These are phyloP conservation scores for Ceraceosorus bombacis DNA, from an alignment of 1,284 basidiomycete genomes.

Conservation along the genomic window DNA sequence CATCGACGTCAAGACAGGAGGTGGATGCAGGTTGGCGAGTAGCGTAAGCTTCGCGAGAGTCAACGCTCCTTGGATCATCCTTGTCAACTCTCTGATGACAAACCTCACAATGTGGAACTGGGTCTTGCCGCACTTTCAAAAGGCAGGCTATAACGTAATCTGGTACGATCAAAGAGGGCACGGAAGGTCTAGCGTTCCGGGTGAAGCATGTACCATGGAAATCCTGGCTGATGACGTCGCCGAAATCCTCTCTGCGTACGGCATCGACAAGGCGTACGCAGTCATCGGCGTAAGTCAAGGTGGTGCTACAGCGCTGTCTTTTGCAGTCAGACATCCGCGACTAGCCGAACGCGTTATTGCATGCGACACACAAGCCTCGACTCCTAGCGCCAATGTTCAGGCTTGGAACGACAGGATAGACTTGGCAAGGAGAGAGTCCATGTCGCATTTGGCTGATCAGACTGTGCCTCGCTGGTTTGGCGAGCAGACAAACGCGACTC, in stretches of 20 bases:
- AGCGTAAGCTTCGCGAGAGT: constrained; percentile 36
- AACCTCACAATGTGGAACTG: constrained; percentile 51
- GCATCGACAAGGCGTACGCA: constrained; percentile 38
- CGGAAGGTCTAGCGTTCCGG: constrained; percentile 45
- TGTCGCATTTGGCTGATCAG: constrained; percentile 47
- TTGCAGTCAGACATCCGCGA: constrained; percentile 47
- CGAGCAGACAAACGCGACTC: constrained; percentile 33
- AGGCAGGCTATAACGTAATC: constrained; percentile 49
- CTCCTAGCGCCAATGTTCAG: constrained; percentile 48
- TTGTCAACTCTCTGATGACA: constrained; percentile 52
- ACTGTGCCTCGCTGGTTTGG: constrained; percentile 51
- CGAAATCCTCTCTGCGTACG: constrained; percentile 45
- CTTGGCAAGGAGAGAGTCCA: constrained; percentile 39
- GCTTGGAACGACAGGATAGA: constrained; percentile 52
- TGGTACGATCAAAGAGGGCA: constrained; percentile 52
- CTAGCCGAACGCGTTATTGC: constrained; percentile 45
- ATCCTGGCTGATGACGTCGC: constrained; percentile 50
- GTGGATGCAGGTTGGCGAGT: constrained; percentile 27
- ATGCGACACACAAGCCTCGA: constrained; percentile 51
- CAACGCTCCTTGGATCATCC: constrained; percentile 47
- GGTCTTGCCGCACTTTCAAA: constrained; percentile 44
- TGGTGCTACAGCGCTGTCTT: constrained; percentile 50
- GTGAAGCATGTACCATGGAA: constrained; percentile 46
- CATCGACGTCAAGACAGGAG: constrained; percentile 21
- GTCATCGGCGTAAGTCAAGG: constrained; percentile 52